Base-by-base conservation (phyloP, 2,329 filamentous ascomycete genomes). In the Chaetomium sp. region DNA sequence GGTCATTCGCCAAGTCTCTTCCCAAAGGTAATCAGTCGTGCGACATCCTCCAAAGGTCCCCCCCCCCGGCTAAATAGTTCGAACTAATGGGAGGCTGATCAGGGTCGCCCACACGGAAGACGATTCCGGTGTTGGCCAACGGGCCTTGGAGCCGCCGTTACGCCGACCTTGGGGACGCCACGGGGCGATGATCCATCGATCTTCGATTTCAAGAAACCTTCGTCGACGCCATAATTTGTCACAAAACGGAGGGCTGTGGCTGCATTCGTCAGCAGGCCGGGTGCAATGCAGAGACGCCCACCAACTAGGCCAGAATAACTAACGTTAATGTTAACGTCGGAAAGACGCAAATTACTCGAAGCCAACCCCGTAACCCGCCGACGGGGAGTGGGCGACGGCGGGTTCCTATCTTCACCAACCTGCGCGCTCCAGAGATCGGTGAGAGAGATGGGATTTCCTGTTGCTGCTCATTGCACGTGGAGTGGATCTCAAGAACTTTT, bases 131-230 rank as follows among this genome's bases (percentile, higher is more conserved):
- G 34, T 46, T 35, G 12, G 49, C 40, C 19, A 49, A 14, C 50
- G 53, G 53, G 19, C 56, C 53, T 58, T 12, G 19, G 41, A 53
- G 40, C 49, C 56, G 53, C 49, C 36, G 53, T 55, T 45, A 53
- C 32, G 44, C 37, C 38, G 45, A 33, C 4, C 4, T 49, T 34
- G 36, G 5, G 14, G 34, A 46, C 49, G 53, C 41, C 49, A 53
- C 45, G 42, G 35, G 19, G 19, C n/a, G 33, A 47, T 43, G 51
- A 45, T 19, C 34, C 53, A 7, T 14, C 10, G 14, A 38, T 27
- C 49, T 35, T 27, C 19, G 19, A 27, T 27, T 27, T 27, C 19
- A 27, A 27, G 19, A 27, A 27, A 27, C 19, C 36, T 2, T n/a
- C 34, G 33, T 35, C 14, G 27, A 35, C 35, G 54, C 55, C 50